Conservation (phyloP, 768 basidiomycete species). For the Termitomyces sp. region DNA sequence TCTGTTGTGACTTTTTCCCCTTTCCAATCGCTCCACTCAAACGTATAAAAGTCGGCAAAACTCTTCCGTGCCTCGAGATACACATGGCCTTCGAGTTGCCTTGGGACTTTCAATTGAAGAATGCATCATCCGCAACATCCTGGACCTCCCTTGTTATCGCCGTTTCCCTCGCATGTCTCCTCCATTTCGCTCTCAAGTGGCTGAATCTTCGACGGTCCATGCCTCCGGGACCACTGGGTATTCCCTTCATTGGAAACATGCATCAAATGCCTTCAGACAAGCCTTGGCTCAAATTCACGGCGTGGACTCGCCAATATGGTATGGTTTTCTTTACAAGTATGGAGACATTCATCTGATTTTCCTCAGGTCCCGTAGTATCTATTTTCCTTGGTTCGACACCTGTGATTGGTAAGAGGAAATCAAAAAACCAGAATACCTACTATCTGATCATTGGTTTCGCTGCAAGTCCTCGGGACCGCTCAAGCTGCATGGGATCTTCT, state of each 20-base stretch:
- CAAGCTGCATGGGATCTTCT: slow-evolving; percentile 43
- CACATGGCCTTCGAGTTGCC: not conserved
- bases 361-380: slow-evolving; percentile 34
- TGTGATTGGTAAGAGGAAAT: slow-evolving; percentile 28
- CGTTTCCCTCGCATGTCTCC: slow-evolving; percentile 13
- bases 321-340: not conserved
- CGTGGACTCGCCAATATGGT: slow-evolving; percentile 45
- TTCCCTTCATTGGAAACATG: slow-evolving; percentile 41
- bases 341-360: not conserved
- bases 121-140: not conserved
- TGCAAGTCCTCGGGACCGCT: slow-evolving; percentile 37
- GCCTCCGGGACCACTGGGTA: slow-evolving; percentile 42
- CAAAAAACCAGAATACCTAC: not conserved
- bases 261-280: slow-evolving; percentile 39
- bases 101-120: not conserved
- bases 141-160: not conserved
- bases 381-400: slow-evolving; percentile 37
- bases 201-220: slow-evolving; percentile 25
- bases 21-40: no score
- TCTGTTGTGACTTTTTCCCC: not conserved
- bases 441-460: not conserved
- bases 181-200: slow-evolving; percentile 24
- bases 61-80: not conserved
- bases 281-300: slow-evolving; percentile 44
- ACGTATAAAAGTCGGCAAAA: not conserved